Evolutionary conservation across 768 basidiomycete species (phyloP).

Genomic region (Mycena floridula): DNA sequence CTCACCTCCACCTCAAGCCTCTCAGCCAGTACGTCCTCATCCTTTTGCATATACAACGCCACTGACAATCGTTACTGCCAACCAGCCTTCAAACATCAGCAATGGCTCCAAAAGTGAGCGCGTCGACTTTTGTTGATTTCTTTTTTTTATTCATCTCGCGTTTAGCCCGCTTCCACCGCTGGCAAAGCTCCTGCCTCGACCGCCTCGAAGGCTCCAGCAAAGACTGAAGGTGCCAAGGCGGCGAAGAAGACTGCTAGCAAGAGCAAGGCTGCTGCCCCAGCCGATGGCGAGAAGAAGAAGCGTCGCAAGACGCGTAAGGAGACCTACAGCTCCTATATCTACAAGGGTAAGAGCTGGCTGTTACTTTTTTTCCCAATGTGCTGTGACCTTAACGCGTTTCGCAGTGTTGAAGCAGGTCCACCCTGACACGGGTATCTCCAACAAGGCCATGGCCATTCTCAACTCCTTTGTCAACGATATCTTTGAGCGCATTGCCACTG

Average conservation of each 20-base stretch:
- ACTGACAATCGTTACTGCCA: no score
- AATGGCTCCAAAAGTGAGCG: conserved; percentile 32
- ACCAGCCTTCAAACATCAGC: no score
- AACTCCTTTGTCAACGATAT: conserved; percentile 94
- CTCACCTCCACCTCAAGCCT: no score
- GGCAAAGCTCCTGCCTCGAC: conserved; percentile 69
- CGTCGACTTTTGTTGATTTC: neutral
- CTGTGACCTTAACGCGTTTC: neutral
- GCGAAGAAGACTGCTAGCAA: conserved; percentile 61
- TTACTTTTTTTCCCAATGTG: neutral
- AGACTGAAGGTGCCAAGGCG: conserved; percentile 38
- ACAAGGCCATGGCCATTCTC: conserved; percentile 75
- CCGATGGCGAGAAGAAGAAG: conserved; percentile 73
- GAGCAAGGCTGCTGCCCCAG: conserved; percentile 36
- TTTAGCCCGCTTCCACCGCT: conserved; percentile 63
- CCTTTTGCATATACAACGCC: no score
- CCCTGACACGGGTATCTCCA: conserved; percentile 91
- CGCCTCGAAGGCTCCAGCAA: conserved; percentile 59
- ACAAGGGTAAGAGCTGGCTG: conserved; percentile 43
- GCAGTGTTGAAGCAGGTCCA: conserved; percentile 86
- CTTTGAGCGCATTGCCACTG: conserved; percentile 87
- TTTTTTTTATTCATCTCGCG: conserved; percentile 7
- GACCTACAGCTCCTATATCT: conserved; percentile 83
- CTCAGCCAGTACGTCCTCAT: no score
- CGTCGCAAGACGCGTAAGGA: conserved; percentile 76